Conservation (phyloP, 2,329 filamentous ascomycete species). For the Phialocephala sp. region DNA sequence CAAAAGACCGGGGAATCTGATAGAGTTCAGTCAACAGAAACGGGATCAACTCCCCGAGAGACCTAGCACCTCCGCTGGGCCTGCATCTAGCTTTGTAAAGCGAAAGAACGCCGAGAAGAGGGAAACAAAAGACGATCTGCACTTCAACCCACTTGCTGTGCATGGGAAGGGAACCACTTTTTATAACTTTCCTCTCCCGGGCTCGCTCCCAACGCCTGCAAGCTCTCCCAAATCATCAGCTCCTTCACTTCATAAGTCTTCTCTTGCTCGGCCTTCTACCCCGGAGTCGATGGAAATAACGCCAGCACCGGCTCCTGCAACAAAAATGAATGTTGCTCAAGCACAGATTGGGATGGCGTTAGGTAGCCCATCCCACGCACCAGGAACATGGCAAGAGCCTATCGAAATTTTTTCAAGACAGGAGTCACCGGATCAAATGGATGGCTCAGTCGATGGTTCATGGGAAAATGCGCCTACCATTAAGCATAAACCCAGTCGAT, state of each 20-base stretch:
- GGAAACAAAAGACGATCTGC: constrained; percentile 41
- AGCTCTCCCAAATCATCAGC: constrained; percentile 28
- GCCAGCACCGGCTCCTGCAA: constrained; percentile 7
- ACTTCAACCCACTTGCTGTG: constrained; percentile 39
- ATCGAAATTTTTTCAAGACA: constrained; percentile 20
- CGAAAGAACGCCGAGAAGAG: constrained; percentile 35
- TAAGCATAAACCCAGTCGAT: constrained; percentile 56
- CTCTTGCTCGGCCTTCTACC: constrained; percentile 26
- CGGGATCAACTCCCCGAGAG: constrained; percentile 35
- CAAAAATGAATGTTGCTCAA: constrained; percentile 28
- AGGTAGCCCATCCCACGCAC: constrained; percentile 65
- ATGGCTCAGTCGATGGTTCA: constrained; percentile 26
- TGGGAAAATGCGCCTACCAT: constrained; percentile 16
- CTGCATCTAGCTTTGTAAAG: constrained; percentile 30
- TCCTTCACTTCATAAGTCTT: constrained; percentile 28
- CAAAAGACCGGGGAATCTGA: constrained; percentile 27
- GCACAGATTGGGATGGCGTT: constrained; percentile 72
- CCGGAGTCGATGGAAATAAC: constrained; percentile 31
- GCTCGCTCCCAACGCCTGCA: constrained; percentile 33
- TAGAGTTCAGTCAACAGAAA: constrained; percentile 31
- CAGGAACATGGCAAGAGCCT: constrained; percentile 33
- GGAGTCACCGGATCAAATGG: constrained; percentile 36
- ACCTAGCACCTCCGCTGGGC: constrained; percentile 41
- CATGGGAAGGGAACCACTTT: constrained; percentile 39
- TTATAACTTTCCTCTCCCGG: constrained; percentile 39